phyloP scores from a whole-genome alignment of 2,329 filamentous ascomycete species.

The Furcasterigmium sp. region DNA sequence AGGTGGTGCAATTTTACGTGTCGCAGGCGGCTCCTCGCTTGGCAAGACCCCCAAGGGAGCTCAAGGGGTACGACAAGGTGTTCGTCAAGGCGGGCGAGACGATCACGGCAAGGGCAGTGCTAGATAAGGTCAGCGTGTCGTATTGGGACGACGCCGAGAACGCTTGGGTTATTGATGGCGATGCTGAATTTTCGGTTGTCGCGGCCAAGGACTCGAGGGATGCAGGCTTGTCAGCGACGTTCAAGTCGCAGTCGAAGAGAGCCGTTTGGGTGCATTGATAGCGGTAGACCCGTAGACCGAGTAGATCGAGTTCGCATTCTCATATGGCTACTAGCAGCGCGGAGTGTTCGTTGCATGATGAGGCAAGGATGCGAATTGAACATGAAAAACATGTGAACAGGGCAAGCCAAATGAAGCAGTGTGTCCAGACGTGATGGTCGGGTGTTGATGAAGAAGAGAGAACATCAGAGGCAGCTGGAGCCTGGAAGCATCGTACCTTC shows the following conservation, averaged over 20 bases:
- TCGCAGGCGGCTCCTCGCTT: conserved; percentile 24
- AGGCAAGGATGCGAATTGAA: too few species aligned
- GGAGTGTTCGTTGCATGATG: too few species aligned
- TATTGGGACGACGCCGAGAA: conserved; percentile 4
- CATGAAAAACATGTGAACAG: too few species aligned
- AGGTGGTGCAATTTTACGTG: conserved; percentile 25
- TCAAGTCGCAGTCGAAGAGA: neutral
- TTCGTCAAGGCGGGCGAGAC: conserved; percentile 27
- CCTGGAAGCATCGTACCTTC: too few species aligned
- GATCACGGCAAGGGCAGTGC: conserved; percentile 19
- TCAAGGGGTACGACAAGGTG: conserved; percentile 39
- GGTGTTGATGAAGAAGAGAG: too few species aligned
- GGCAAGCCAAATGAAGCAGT: too few species aligned
- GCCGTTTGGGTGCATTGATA: neutral
- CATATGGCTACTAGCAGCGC: too few species aligned
- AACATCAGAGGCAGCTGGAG: too few species aligned
- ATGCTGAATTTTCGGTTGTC: conserved; percentile 18
- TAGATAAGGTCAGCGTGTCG: conserved; percentile 17
- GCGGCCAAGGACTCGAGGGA: conserved; percentile 13
- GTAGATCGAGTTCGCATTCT: too few species aligned
- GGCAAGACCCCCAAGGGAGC: conserved; percentile 37
- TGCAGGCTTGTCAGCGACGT: conserved; percentile 1
- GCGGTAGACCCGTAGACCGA: too few species aligned
- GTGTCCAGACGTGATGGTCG: too few species aligned
- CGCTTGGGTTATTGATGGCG: conserved; percentile 18